phyloP scores from a whole-genome alignment of 2,329 filamentous ascomycete genomes.

The Colletotrichum tropicicola region DNA sequence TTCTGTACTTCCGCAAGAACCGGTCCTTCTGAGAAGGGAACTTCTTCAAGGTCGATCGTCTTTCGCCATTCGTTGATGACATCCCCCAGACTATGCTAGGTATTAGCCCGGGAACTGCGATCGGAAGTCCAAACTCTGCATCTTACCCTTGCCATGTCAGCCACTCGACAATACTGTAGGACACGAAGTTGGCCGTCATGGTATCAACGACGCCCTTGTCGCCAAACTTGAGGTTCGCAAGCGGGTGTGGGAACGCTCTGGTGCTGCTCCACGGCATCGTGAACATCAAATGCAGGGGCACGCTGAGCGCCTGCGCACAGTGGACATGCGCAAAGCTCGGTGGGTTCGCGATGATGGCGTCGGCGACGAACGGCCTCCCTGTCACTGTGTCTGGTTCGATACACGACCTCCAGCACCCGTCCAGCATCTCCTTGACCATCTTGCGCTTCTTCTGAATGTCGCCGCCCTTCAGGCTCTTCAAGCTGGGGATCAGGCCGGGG shows the following conservation, averaged over 20 bases:
- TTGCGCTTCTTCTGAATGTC: constrained; percentile 38
- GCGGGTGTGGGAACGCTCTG: constrained; percentile 75
- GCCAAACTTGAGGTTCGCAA: constrained; percentile 73
- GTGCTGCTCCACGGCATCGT: constrained; percentile 82
- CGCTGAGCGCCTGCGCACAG: constrained; percentile 52
- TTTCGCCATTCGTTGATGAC: constrained; percentile 79
- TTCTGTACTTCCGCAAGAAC: constrained; percentile 72
- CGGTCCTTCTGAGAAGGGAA: constrained; percentile 77
- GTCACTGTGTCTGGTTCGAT: constrained; percentile 31
- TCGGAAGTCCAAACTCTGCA: too few species aligned
- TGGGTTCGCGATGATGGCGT: constrained; percentile 61
- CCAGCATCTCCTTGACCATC: constrained; percentile 35
- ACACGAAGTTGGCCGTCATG: constrained; percentile 74
- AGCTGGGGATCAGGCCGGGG: constrained; percentile 37
- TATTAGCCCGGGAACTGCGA: not conserved
- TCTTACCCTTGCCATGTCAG: constrained; percentile 76
- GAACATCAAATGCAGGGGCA: constrained; percentile 58
- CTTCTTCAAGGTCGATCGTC: constrained; percentile 70
- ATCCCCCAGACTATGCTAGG: constrained; percentile 64
- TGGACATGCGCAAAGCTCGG: constrained; percentile 59
- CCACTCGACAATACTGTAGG: constrained; percentile 77
- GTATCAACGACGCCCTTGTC: constrained; percentile 57
- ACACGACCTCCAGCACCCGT: constrained; percentile 37
- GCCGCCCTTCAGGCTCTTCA: constrained; percentile 36
- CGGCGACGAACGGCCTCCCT: constrained; percentile 52